Base-by-base conservation (phyloP, 2,329 filamentous ascomycete species). In the Apiospora kogelbergensis region DNA sequence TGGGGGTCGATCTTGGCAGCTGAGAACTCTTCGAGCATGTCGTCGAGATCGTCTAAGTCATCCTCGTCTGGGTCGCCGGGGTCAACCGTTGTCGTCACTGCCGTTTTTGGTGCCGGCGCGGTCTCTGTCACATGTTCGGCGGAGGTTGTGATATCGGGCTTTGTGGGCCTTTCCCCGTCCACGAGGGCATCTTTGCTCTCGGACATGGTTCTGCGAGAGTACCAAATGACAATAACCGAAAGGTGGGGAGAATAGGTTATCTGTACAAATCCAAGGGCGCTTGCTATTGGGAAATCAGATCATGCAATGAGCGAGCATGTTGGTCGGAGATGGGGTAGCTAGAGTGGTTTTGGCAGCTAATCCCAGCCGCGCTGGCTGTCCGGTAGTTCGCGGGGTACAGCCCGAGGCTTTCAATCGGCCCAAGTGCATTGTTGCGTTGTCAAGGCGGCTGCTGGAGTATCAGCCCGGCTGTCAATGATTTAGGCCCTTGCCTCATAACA, bases 21-120 rank as follows among this genome's bases (percentile, higher is more conserved):
- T 53, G 91, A 90, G 81, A 99, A 99, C 72, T 98, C 93, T 78
- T 98, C 94, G 33, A 99, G 90, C 80, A 98, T 92, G 75, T 98
- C 95, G 81, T 99, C 96, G 60, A 99, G 84, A 76, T 98, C 96
- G 76, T 98, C 93, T 24, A 96, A 83, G 74, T 96, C 93, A 80
- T 96, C 96, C 80, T 97, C 95, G 73, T 98, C 95, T 7, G 95
- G 95, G 76, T 98, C 95, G 24, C 48, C 66, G 37, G 66, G 48
- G 41, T 67, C 66, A 20, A 37, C 66, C 20, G 46, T 41, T 33
- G 42, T 9, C 6, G 40, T 45, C 26, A 33, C 42, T 11, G 65
- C 2, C 20, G 65, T 13, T 10, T 26, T 40, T n/a, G 48, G 22
- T 26, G 48, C 48, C 33, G 33, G 40, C 46, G 66, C 66, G 30